Percentiles rank a stretch among this genome's conserved stretches.
These are phyloP conservation scores for Nicotiana otophora DNA, from an alignment of 257 asterid species.

Conservation along the genomic window DNA sequence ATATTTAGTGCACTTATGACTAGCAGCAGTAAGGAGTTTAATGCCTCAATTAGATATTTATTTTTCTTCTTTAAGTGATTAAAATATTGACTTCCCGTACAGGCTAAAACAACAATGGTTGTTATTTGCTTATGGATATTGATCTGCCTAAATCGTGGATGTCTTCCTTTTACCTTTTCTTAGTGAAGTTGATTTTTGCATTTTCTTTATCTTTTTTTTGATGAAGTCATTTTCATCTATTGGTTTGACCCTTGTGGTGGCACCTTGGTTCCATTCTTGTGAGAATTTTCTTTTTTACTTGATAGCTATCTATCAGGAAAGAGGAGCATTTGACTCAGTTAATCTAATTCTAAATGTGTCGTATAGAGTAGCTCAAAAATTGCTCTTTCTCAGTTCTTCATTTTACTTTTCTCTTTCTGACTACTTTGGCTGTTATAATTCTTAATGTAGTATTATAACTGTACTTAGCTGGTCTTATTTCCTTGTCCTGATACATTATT, in stretches of 20 bases:
- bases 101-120: background rate
- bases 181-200: background rate
- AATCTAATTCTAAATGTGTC: background rate
- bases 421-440: background rate
- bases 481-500: background rate
- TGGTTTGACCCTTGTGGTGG: background rate
- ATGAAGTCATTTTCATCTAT: background rate
- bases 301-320: background rate
- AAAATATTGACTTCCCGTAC: background rate
- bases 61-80: background rate
- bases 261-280: background rate
- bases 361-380: background rate
- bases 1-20: background rate
- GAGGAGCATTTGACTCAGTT: conserved; percentile 3
- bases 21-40: background rate
- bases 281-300: background rate
- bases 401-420: background rate
- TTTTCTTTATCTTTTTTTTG: background rate
- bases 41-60: background rate
- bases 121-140: background rate
- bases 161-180: background rate
- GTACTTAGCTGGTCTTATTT: background rate
- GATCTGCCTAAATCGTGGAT: background rate
- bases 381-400: background rate
- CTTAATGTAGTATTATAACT: background rate